Percentiles rank a stretch among this genome's conserved stretches.
These are phyloP conservation scores for Colletotrichum somersetense DNA, from an alignment of 2,329 filamentous ascomycete genomes.

Conservation along the genomic window DNA sequence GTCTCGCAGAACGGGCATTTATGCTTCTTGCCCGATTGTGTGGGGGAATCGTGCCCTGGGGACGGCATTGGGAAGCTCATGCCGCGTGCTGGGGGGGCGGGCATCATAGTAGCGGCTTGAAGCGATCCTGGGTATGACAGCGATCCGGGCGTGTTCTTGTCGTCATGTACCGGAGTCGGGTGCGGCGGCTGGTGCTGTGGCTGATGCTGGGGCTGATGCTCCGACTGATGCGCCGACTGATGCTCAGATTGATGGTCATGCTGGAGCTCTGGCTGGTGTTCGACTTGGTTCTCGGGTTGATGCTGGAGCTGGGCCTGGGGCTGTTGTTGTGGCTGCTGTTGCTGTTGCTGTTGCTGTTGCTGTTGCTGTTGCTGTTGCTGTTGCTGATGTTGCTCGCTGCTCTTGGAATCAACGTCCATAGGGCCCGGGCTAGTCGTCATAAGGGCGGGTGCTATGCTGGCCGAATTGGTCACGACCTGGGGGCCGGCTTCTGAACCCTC, in stretches of 20 bases:
- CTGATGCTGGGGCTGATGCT: constrained; percentile 48
- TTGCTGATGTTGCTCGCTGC: constrained; percentile 48
- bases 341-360: constrained; percentile 50
- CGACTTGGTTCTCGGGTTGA: constrained; percentile 54
- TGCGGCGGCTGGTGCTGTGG: constrained; percentile 54
- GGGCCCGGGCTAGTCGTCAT: constrained; percentile 65
- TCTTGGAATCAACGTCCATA: constrained; percentile 66
- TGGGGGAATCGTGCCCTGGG: constrained; percentile 63
- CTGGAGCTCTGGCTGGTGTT: constrained; percentile 64
- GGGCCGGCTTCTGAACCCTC: constrained; percentile 60
- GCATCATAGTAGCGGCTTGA: constrained; percentile 56
- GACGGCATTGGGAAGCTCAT: constrained; percentile 70
- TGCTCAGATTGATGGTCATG: constrained; percentile 54
- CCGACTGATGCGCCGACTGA: neutral
- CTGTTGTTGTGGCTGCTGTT: constrained; percentile 50
- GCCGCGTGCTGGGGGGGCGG: constrained; percentile 61
- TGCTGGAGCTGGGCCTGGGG: neutral
- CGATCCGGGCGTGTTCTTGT: constrained; percentile 63
- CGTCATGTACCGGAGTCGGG: constrained; percentile 63
- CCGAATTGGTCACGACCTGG: constrained; percentile 55
- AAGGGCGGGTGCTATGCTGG: constrained; percentile 57
- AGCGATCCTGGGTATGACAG: constrained; percentile 68
- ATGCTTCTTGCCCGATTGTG: constrained; percentile 81
- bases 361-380: constrained; percentile 53
- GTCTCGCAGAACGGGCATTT: constrained; percentile 97